Evolutionary conservation across 768 basidiomycete genomes (phyloP).

Genomic region (Pleurotus platypus): DNA sequence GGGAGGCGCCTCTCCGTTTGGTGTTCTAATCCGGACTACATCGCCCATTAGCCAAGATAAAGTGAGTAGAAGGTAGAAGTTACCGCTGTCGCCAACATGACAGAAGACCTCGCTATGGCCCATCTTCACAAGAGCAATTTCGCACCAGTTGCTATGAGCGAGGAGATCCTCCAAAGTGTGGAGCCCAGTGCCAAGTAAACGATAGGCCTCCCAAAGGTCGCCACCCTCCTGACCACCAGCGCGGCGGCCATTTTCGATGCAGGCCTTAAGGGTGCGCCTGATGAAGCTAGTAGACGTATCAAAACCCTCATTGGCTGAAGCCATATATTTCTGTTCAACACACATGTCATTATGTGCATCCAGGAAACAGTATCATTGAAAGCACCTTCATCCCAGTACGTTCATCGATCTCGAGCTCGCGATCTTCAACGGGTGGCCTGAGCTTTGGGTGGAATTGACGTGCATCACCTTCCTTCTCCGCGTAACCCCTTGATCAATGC

Average conservation of each 20-base stretch:
- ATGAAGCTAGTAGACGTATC: slow-evolving; percentile 73
- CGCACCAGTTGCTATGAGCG: slow-evolving; percentile 81
- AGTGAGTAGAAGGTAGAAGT: not conserved
- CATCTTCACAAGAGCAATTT: slow-evolving; percentile 66
- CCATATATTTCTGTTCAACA: slow-evolving; percentile 66
- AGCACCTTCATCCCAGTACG: slow-evolving; percentile 75
- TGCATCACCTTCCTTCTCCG: slow-evolving; percentile 65
- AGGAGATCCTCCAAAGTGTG: slow-evolving; percentile 73
- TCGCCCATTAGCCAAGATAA: slow-evolving; percentile 13
- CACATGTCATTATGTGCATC: not conserved
- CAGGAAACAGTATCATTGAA: not conserved
- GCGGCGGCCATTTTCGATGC: slow-evolving; percentile 66
- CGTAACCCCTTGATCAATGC: slow-evolving; percentile 51
- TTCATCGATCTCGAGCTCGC: slow-evolving; percentile 75
- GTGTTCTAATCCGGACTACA: slow-evolving; percentile 44
- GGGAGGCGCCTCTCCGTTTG: slow-evolving; percentile 54
- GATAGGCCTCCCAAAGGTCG: slow-evolving; percentile 65
- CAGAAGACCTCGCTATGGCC: slow-evolving; percentile 72
- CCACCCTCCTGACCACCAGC: slow-evolving; percentile 48
- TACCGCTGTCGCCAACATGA: slow-evolving; percentile 69
- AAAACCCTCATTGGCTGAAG: slow-evolving; percentile 63
- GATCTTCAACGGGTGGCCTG: slow-evolving; percentile 67
- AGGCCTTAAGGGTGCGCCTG: slow-evolving; percentile 54
- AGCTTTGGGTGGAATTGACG: slow-evolving; percentile 68
- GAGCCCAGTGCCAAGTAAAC: slow-evolving; percentile 64